Percentiles rank a stretch among this genome's conserved stretches.
Evolutionary conservation across 1,284 basidiomycete genomes (phyloP).

Genomic region (Psilocybe mexicana): DNA sequence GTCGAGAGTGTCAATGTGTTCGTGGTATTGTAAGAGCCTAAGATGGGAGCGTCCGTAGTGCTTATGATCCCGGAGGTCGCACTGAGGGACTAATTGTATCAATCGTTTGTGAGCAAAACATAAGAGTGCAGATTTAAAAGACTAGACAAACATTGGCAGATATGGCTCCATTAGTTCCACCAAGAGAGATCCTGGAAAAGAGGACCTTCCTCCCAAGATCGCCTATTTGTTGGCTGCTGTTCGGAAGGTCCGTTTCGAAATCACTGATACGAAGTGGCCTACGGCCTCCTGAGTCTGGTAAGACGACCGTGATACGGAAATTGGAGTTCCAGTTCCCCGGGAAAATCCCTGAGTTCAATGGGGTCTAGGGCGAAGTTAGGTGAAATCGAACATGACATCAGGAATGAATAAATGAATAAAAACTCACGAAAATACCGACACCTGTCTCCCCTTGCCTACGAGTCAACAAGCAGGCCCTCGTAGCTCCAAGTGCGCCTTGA

Average conservation of each 20-base stretch:
- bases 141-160: conserved; percentile 27
- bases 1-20: conserved; percentile 33
- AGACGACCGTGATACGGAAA: conserved; percentile 35
- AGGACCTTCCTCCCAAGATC: conserved; percentile 27
- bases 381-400: background rate
- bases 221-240: conserved; percentile 31
- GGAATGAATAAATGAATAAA: no score
- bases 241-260: conserved; percentile 41
- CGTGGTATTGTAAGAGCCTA: conserved; percentile 38
- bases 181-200: conserved; percentile 32
- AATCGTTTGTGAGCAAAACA: background rate
- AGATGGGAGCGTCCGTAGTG: conserved; percentile 33
- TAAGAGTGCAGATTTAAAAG: background rate
- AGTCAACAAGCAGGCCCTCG: conserved; percentile 36
- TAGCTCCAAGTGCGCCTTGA: conserved; percentile 27
- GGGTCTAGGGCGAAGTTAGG: conserved; percentile 10
- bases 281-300: conserved; percentile 27
- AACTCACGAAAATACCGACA: conserved; percentile 43
- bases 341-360: conserved; percentile 2
- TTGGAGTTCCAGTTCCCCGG: conserved; percentile 15
- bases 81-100: conserved; percentile 27
- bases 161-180: conserved; percentile 34
- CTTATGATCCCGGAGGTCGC: conserved; percentile 28
- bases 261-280: conserved; percentile 31
- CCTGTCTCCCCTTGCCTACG: conserved; percentile 31